Evolutionary conservation across 2,329 filamentous ascomycete genomes (phyloP), one percentile per base, ranked within the genome.

Genomic region (Lecanicillium sp.): DNA sequence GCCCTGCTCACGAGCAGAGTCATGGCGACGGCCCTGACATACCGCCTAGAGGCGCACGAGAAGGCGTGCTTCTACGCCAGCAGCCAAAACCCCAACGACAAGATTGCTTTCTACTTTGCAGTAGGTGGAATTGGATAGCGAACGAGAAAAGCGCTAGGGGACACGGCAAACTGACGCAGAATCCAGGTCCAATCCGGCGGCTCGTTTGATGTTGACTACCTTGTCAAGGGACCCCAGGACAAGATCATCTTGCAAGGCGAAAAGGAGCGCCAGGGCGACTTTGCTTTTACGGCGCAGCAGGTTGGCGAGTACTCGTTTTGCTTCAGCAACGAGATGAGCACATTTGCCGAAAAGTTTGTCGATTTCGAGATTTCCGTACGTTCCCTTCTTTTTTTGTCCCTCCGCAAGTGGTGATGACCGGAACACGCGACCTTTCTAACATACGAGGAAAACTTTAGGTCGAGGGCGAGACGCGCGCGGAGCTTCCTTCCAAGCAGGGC

Each of bases 241-340:
- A 89, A 84, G 63, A 63, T 86, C 45, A 82, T 98, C 44, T 67
- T 96, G 53, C 80, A 89, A 44, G 92, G 89, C 45, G 72, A 81
- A 51, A 96, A 95, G 67, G 92, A 85, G 68, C 79, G 90, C 48
- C 90, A 96, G 66, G 92, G 90, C 38, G 92, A 98, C 64, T 96
- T 94, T 57, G 92, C 98, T 46, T 98, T 98, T 63, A 95, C 89
- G 0, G 92, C 89, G 33, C 86, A 87, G 54, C 78, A 87, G 37
- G 57, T 75, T 6, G 92, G 92, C 48, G 90, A 96, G 56, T 95
- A 96, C 68, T 78, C 80, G 38, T 96, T 98, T 70, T 98, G 92
- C 75, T 98, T 98, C 71, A 85, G 89, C 66, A 98, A 98, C 57
- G 84, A 92, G 58, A 95, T 98, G 85, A 94, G 85, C 57, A 96